A percentile compares a stretch with the other conserved stretches of the same genome.
These are phyloP conservation scores for Linnemannia exigua DNA, from an alignment of 192 early-diverging fungal species.

Conservation along the genomic window DNA sequence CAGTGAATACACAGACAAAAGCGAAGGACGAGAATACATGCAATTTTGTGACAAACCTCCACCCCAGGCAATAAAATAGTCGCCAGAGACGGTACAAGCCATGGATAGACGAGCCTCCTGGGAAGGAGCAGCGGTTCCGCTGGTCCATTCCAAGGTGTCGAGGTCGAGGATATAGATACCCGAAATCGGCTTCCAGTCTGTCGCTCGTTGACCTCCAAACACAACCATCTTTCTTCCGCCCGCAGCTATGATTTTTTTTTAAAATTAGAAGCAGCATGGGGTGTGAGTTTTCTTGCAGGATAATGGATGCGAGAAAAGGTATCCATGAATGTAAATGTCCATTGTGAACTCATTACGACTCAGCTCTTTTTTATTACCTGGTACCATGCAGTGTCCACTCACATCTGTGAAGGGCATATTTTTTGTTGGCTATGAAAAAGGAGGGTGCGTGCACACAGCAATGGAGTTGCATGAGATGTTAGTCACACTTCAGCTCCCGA, in stretches of 20 bases:
- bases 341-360: neutral
- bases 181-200: neutral
- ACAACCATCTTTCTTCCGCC: neutral
- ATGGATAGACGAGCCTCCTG: neutral
- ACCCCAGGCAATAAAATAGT: slow-evolving; percentile 1
- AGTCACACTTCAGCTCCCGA: neutral
- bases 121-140: neutral
- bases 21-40: neutral
- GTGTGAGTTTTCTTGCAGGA: neutral
- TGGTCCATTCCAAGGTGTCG: neutral
- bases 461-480: neutral
- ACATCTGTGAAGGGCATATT: neutral
- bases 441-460: neutral
- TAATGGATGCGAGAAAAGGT: neutral
- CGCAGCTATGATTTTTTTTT: neutral
- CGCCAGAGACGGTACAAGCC: slow-evolving; percentile 8
- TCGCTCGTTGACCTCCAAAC: neutral
- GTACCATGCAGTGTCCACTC: neutral
- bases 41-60: neutral
- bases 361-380: neutral
- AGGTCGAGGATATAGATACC: neutral
- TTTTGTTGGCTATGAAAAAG: neutral
- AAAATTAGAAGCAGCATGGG: neutral
- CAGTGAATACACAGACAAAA: neutral
- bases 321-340: neutral